These are phyloP conservation scores for Cryptococcus sp. DNA, from an alignment of 1,284 basidiomycete genomes.

Conservation along the genomic window DNA sequence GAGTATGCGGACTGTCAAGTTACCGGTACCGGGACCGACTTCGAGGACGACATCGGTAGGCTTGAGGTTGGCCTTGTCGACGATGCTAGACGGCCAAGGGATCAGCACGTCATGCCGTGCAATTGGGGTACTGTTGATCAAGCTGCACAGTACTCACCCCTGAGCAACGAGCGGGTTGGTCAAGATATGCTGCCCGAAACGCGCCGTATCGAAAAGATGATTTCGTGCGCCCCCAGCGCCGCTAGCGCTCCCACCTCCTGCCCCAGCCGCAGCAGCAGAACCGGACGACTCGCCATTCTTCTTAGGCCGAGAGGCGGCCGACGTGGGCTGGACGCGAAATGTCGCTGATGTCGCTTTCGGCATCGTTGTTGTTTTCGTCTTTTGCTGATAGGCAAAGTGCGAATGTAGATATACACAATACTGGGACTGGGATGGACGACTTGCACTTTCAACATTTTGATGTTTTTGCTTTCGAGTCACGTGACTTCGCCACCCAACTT, in stretches of 20 bases:
- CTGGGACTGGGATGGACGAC: background rate
- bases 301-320: slow-evolving; percentile 23
- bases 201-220: slow-evolving; percentile 88
- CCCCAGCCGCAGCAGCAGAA: slow-evolving; percentile 9
- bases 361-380: slow-evolving; percentile 58
- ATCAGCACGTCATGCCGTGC: background rate
- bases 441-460: slow-evolving; percentile 3
- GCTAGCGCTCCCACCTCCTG: slow-evolving; percentile 57
- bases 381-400: background rate
- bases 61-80: slow-evolving; percentile 70
- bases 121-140: background rate
- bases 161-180: slow-evolving; percentile 90
- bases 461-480: slow-evolving; percentile 4
- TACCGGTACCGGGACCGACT: slow-evolving; percentile 98
- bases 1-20: slow-evolving; percentile 90
- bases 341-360: slow-evolving; percentile 85
- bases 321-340: slow-evolving; percentile 65
- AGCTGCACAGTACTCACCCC: slow-evolving; percentile 61
- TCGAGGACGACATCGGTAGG: slow-evolving; percentile 96
- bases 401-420: background rate
- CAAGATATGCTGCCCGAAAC: slow-evolving; percentile 95
- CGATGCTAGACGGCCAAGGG: slow-evolving; percentile 6
- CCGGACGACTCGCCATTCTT: slow-evolving; percentile 38
- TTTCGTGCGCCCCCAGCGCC: slow-evolving; percentile 60
- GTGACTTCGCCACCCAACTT: slow-evolving; percentile 7